Percentiles rank a stretch among this genome's conserved stretches.
phyloP scores from a whole-genome alignment of 257 asterid species.

The Penstemon eatonii region DNA sequence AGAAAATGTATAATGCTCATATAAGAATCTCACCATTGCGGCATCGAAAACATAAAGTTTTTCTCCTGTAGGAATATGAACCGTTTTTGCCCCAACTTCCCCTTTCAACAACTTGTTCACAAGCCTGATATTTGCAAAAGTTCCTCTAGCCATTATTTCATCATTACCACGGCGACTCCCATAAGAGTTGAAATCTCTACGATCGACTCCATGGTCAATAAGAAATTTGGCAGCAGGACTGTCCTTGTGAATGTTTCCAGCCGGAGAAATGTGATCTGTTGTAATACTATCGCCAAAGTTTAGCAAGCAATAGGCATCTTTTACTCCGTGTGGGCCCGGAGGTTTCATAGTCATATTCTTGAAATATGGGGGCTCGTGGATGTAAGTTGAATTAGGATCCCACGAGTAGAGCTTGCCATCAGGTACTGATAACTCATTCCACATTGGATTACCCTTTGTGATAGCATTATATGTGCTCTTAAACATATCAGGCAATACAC shows the following conservation, averaged over 20 bases:
- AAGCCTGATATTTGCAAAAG: constrained; percentile 90
- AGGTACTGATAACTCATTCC: constrained; percentile 81
- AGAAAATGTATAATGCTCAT: neutral
- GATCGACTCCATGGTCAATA: constrained; percentile 74
- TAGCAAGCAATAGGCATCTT: constrained; percentile 91
- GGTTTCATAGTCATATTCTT: constrained; percentile 91
- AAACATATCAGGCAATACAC: constrained; percentile 92
- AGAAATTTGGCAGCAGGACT: constrained; percentile 93
- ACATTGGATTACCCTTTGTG: constrained; percentile 83
- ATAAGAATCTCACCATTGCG: constrained; percentile 60
- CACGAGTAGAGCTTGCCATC: constrained; percentile 68
- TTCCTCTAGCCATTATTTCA: constrained; percentile 95
- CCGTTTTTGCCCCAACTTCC: constrained; percentile 89
- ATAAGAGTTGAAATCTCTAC: constrained; percentile 84
- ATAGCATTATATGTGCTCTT: constrained; percentile 86
- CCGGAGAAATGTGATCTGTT: constrained; percentile 96
- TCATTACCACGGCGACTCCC: constrained; percentile 99
- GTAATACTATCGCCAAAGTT: constrained; percentile 94
- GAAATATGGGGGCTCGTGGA: constrained; percentile 95
- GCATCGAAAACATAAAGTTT: constrained; percentile 79
- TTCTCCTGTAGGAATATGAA: constrained; percentile 88
- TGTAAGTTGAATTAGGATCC: constrained; percentile 87
- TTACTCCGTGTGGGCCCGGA: constrained; percentile 90
- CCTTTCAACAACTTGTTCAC: constrained; percentile 89
- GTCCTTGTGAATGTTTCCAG: constrained; percentile 91